Conservation (phyloP, 164 flowering plant genomes). For the Malania oleifera region DNA sequence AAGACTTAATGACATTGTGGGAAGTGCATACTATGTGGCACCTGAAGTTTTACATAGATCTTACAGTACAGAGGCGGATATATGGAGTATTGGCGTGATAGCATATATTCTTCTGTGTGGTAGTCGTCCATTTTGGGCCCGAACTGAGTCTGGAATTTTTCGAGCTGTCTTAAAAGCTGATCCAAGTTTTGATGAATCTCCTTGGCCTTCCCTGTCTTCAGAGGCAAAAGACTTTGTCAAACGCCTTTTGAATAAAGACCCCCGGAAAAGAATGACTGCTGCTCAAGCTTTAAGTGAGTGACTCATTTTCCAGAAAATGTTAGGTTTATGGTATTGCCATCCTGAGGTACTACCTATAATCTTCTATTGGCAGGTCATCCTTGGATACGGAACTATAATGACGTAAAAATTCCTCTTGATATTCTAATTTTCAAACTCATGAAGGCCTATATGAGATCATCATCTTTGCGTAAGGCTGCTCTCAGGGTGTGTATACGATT, state of each 20-base stretch:
- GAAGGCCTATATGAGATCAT: slow-evolving; percentile 82
- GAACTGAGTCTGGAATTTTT: slow-evolving; percentile 94
- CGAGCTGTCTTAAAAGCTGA: slow-evolving; percentile 84
- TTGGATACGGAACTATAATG: slow-evolving; percentile 59
- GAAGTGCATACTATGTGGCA: slow-evolving; percentile 98
- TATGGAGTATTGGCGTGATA: slow-evolving; percentile 98
- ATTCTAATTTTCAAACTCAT: slow-evolving; percentile 61
- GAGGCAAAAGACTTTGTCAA: slow-evolving; percentile 91
- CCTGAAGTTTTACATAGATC: slow-evolving; percentile 96
- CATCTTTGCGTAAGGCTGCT: slow-evolving; percentile 91
- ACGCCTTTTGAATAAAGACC: slow-evolving; percentile 68
- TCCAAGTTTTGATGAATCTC: slow-evolving; percentile 79
- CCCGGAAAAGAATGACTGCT: slow-evolving; percentile 79
- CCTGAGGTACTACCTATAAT: neutral
- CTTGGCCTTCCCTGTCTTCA: slow-evolving; percentile 79
- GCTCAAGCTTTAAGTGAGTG: slow-evolving; percentile 86
- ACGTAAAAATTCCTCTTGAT: slow-evolving; percentile 69
- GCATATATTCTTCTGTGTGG: slow-evolving; percentile 93
- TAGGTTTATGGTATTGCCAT: slow-evolving; percentile 5
- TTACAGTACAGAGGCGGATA: slow-evolving; percentile 90
- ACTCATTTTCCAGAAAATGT: slow-evolving; percentile 5
- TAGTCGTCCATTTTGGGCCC: slow-evolving; percentile 98
- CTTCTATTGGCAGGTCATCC: slow-evolving; percentile 74
- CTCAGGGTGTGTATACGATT: slow-evolving; percentile 63
- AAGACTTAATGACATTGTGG: slow-evolving; percentile 95